phyloP scores from a whole-genome alignment of 176 grass and related monocot genomes.

The Raddia guianensis region DNA sequence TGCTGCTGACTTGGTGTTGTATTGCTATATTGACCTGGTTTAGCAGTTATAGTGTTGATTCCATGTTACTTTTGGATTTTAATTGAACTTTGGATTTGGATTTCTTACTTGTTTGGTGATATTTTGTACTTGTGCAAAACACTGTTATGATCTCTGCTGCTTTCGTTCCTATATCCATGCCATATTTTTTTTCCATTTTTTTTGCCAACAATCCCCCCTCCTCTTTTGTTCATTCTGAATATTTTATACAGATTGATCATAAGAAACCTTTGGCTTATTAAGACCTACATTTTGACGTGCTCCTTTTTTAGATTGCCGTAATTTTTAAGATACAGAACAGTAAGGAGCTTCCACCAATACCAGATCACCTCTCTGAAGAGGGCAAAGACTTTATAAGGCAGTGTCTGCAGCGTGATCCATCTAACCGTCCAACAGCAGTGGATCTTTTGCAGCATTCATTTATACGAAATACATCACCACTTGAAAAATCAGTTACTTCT shows the following conservation, averaged over 20 bases:
- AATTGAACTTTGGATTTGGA: not conserved
- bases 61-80: conserved; percentile 15
- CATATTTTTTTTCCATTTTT: not conserved
- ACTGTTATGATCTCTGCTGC: not conserved
- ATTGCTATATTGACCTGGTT: not conserved
- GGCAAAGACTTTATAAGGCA: conserved; percentile 82
- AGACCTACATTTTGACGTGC: conserved; percentile 17
- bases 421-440: conserved; percentile 72
- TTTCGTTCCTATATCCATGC: conserved; percentile 10
- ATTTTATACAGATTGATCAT: not conserved
- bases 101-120: not conserved
- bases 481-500: conserved; percentile 61
- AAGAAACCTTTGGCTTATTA: not conserved
- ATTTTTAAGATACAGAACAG: conserved; percentile 99
- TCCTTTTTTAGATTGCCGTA: conserved; percentile 79
- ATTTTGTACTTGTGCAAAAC: not conserved
- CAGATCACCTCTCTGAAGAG: conserved; percentile 86
- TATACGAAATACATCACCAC: conserved; percentile 64
- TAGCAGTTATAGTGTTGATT: conserved; percentile 18
- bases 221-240: not conserved
- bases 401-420: conserved; percentile 83
- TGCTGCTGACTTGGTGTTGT: conserved; percentile 6
- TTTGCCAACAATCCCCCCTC: too few species aligned
- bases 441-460: conserved; percentile 96
- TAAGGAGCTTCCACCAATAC: conserved; percentile 93